Conservation (phyloP, 495 filamentous ascomycete genomes). For the Aspergillus haitiensis region DNA sequence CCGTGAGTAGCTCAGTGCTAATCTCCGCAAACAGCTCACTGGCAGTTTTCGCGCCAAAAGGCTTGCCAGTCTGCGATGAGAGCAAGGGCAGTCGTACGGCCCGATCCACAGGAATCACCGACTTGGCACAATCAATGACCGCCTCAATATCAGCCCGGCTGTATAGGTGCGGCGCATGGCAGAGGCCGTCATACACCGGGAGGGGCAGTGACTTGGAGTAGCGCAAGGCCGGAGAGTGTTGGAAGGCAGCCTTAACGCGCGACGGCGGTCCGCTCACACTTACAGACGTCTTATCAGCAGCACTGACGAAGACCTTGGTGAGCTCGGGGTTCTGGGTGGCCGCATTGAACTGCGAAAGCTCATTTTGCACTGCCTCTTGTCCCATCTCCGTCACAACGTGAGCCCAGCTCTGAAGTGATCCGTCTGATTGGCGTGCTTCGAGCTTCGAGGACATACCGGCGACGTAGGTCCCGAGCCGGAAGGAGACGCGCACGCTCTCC, state of each 20-base stretch:
- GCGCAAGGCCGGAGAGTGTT: slow-evolving; percentile 32
- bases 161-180: slow-evolving; percentile 48
- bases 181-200: slow-evolving; percentile 40
- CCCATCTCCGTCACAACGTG: slow-evolving; percentile 37
- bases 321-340: slow-evolving; percentile 14
- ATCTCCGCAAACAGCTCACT: slow-evolving; percentile 7
- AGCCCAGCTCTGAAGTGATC: slow-evolving; percentile 40
- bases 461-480: slow-evolving; percentile 40
- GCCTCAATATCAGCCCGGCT: slow-evolving; percentile 24
- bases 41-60: slow-evolving; percentile 4
- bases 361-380: slow-evolving; percentile 34
- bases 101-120: background rate
- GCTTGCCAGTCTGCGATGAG: slow-evolving; percentile 11
- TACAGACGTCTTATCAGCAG: slow-evolving; percentile 33
- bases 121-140: slow-evolving; percentile 13
- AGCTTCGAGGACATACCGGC: slow-evolving; percentile 36
- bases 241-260: slow-evolving; percentile 35
- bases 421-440: slow-evolving; percentile 26
- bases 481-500: slow-evolving; percentile 36
- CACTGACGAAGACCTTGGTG: slow-evolving; percentile 44
- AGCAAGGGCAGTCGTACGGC: slow-evolving; percentile 12
- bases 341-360: slow-evolving; percentile 35
- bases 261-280: slow-evolving; percentile 48
- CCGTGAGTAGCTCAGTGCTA: slow-evolving; percentile 6
- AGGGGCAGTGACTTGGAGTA: slow-evolving; percentile 31